A percentile compares a stretch with the other conserved stretches of the same genome.
These are phyloP conservation scores for Pythium chondricola DNA, from an alignment of 352 stramenopile genomes.

Conservation along the genomic window DNA sequence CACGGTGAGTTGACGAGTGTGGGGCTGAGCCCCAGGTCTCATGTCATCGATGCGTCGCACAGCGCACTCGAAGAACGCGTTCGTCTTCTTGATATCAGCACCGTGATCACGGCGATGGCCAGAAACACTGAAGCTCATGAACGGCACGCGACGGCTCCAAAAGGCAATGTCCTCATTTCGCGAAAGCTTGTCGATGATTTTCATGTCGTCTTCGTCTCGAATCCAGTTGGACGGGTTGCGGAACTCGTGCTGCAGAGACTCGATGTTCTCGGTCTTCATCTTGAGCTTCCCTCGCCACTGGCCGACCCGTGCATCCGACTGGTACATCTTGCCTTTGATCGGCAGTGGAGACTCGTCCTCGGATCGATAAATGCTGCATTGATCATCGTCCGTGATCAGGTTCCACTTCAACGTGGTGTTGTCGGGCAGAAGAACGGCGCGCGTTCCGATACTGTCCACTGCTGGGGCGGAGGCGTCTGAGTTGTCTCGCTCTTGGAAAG, in stretches of 20 bases:
- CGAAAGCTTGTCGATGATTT: slow-evolving; percentile 24
- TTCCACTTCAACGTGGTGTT: slow-evolving; percentile 3
- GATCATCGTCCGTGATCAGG: background rate
- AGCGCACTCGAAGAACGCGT: slow-evolving; percentile 24
- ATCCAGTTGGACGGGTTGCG: slow-evolving; percentile 24
- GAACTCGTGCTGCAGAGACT: slow-evolving; percentile 17
- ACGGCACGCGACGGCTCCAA: slow-evolving; percentile 30
- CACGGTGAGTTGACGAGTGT: slow-evolving; percentile 17
- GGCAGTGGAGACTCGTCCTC: background rate
- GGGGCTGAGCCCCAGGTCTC: background rate
- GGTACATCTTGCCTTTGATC: slow-evolving; percentile 6
- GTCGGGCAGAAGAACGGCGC: slow-evolving; percentile 10
- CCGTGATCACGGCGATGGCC: slow-evolving; percentile 8
- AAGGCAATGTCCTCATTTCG: slow-evolving; percentile 26
- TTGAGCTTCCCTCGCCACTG: slow-evolving; percentile 22
- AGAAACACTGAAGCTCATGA: slow-evolving; percentile 22
- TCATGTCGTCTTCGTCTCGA: slow-evolving; percentile 12
- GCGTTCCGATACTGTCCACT: slow-evolving; percentile 11
- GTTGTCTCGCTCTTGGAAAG: slow-evolving; percentile 7
- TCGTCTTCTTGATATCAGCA: slow-evolving; percentile 6
- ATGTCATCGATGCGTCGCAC: slow-evolving; percentile 27
- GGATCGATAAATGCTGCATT: slow-evolving; percentile 6
- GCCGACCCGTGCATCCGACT: slow-evolving; percentile 12
- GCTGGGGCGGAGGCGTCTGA: background rate
- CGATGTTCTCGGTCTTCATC: slow-evolving; percentile 16